Base-by-base conservation (phyloP, 345 rosid species). In the Aegle marmelos region DNA sequence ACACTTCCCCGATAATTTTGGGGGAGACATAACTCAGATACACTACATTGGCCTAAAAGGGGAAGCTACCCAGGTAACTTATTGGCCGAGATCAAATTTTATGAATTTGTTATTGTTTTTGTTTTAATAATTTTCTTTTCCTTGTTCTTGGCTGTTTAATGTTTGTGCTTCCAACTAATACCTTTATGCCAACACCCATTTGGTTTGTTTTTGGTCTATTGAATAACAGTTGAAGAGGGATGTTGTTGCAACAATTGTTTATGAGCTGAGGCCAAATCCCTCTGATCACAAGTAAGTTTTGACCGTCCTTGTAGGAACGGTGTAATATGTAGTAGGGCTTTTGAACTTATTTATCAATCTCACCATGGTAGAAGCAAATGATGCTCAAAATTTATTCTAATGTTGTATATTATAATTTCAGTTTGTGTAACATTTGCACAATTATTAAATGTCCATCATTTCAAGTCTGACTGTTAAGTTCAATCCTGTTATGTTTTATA, bases 211-310 rank as follows among this genome's bases (percentile, higher is more conserved):
- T n/a, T 61, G 28, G 34, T 77, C 41, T 54, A 45, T 50, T 83
- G 65, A 69, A 65, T 64, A 73, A 83, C 94, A 93, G 99, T 77
- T 92, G 87, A 95, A 95, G 88, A 88, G 98, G 79, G 99, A 95
- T 77, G 94, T 89, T 62, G 94, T 93, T 78, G 93, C 94, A 9
- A 95, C 93, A 13, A 90, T 95, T 45, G 97, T 95, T 28, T 95
- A 95, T 82, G 99, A 95, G 90, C 82, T 93, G 21, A 92, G 75
- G 70, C 99, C 98, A n/a, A 95, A 95, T 86, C 99, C 99, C 74
- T 90, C 98, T 27, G 99, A 92, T 79, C 99, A 95, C 91, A 95
- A 93, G 98, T 95, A 92, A 88, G 94, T 85, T 77, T 75, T 53
- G n/a, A 28, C 36, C 68, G 34, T 65, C 68, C 50, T 73, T 66